Evolutionary conservation across 108 stramenopile species (phyloP).

Genomic region (Nitzschia palea): DNA sequence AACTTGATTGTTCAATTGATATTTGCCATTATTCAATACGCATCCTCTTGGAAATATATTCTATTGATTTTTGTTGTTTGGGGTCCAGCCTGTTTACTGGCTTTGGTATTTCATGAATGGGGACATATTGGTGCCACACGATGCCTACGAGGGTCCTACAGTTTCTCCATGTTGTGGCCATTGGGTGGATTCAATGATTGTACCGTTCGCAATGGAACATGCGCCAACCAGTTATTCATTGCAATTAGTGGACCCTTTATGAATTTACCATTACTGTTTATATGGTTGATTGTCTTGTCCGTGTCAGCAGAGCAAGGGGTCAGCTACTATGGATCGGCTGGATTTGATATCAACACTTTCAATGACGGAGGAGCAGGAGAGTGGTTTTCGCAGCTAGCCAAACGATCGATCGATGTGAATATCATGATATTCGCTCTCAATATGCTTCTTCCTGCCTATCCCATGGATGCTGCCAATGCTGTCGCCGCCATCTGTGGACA

Average conservation of each 20-base stretch:
- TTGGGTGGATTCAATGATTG: constrained; percentile 26
- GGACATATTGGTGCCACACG: constrained; percentile 15
- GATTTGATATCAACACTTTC: not conserved
- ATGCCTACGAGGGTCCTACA: constrained; percentile 2
- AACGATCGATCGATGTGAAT: constrained; percentile 16
- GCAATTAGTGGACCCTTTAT: constrained; percentile 14
- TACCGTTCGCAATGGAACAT: constrained; percentile 7
- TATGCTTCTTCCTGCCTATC: constrained; percentile 20
- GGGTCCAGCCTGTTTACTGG: constrained; percentile 17
- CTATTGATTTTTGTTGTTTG: constrained; percentile 9
- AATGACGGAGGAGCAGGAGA: constrained; percentile 8
- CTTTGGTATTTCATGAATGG: constrained; percentile 8
- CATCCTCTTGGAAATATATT: constrained; percentile 19
- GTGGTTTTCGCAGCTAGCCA: constrained; percentile 21
- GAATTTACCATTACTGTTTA: constrained; percentile 14
- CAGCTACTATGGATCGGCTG: not conserved
- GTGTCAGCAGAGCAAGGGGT: constrained; percentile 5
- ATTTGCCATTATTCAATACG: constrained; percentile 13
- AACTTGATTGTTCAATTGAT: constrained; percentile 20
- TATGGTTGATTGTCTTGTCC: constrained; percentile 15
- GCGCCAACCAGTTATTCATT: constrained; percentile 15
- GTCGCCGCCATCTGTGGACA: constrained; percentile 12
- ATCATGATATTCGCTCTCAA: constrained; percentile 20
- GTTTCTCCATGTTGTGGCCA: constrained; percentile 14
- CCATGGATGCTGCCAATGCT: constrained; percentile 25